Evolutionary conservation across 108 stramenopile species (phyloP).

Genomic region (Bacterosira constricta): DNA sequence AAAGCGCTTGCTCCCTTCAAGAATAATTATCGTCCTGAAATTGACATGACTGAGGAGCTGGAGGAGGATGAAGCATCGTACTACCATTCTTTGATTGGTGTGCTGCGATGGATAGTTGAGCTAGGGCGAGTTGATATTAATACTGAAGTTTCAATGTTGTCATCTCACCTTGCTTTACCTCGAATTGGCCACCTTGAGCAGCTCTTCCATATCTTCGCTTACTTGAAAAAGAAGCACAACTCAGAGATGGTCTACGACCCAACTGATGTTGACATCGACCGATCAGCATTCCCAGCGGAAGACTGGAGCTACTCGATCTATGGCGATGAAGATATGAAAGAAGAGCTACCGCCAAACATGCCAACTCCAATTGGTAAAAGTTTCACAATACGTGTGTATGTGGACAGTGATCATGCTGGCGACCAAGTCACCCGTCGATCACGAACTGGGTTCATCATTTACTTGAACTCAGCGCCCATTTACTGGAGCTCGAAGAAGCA

Average conservation of each 20-base stretch:
- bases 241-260: background rate
- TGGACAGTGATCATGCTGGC: too few species aligned
- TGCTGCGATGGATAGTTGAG: constrained; percentile 34
- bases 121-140: constrained; percentile 26
- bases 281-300: background rate
- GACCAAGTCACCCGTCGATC: too few species aligned
- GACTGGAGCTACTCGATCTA: too few species aligned
- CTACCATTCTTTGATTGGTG: constrained; percentile 23
- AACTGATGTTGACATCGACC: background rate
- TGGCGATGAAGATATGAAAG: background rate
- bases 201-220: constrained; percentile 36
- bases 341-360: constrained; percentile 17
- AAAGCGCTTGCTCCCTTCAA: too few species aligned
- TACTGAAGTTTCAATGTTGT: constrained; percentile 35
- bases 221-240: background rate
- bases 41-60: constrained; percentile 13
- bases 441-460: constrained; percentile 39
- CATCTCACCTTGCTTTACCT: constrained; percentile 39
- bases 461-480: constrained; percentile 23
- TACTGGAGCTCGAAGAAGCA: constrained; percentile 51
- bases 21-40: too few species aligned
- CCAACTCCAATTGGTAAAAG: constrained; percentile 12
- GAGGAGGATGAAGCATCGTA: constrained; percentile 1
- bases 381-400: constrained; percentile 23
- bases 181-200: constrained; percentile 45